phyloP scores from a whole-genome alignment of 306 rosid genomes.

The Calophaca sinica region DNA sequence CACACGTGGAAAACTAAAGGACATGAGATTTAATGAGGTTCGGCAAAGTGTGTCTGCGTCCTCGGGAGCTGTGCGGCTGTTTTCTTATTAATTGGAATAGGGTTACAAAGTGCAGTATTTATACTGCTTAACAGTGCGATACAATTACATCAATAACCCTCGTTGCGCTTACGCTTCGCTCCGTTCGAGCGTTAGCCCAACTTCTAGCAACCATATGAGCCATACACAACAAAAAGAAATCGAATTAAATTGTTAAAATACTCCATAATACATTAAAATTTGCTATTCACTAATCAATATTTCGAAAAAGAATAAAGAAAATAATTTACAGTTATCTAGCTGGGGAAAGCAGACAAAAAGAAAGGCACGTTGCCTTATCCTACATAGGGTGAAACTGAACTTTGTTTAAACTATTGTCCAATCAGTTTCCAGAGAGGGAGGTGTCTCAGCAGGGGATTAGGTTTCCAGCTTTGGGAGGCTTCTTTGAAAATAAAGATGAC shows the following conservation, averaged over 20 bases:
- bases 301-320: constrained; percentile 12
- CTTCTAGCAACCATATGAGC: no score
- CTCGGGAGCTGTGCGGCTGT: no score
- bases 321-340: constrained; percentile 63
- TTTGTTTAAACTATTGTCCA: constrained; percentile 70
- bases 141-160: no score
- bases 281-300: background rate
- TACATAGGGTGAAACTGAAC: constrained; percentile 18
- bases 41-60: no score
- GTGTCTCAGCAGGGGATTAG: constrained; percentile 47
- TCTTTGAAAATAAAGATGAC: constrained; percentile 82
- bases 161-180: no score
- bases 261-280: constrained; percentile 16
- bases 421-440: constrained; percentile 50
- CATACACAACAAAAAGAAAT: no score
- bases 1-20: no score
- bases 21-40: no score
- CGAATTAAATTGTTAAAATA: background rate
- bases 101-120: no score
- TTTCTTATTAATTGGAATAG: no score
- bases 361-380: constrained; percentile 15
- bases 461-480: constrained; percentile 67
- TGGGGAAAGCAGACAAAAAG: background rate
- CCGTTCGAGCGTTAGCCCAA: no score
- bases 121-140: no score